A percentile compares a stretch with the other conserved stretches of the same genome.
phyloP scores from a whole-genome alignment of 352 stramenopile species.

The Aphanomyces stellatus region DNA sequence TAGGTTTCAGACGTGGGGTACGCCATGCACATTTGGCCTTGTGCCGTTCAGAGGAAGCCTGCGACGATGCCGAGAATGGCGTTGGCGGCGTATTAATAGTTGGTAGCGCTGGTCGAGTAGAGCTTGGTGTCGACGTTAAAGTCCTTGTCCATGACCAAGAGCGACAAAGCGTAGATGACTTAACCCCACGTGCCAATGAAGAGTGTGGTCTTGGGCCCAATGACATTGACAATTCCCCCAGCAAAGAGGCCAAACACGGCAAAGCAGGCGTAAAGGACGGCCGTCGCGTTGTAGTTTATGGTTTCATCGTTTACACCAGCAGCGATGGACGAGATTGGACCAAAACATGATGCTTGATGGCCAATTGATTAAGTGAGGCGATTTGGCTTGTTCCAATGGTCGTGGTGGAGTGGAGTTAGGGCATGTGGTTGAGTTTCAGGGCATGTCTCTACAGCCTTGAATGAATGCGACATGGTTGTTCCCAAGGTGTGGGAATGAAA shows the following conservation, averaged over 20 bases:
- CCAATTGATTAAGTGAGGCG: too few relatives aligned
- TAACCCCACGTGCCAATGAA: constrained; percentile 51
- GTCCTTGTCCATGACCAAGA: constrained; percentile 34
- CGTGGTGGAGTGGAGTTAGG: too few relatives aligned
- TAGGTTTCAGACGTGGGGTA: constrained; percentile 37
- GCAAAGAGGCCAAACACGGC: constrained; percentile 40
- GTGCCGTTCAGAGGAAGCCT: constrained; percentile 64
- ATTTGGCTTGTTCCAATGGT: too few relatives aligned
- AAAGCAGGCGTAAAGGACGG: constrained; percentile 56
- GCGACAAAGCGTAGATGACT: constrained; percentile 34
- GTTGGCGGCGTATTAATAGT: constrained; percentile 27
- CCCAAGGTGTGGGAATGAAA: too few relatives aligned
- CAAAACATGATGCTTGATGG: too few relatives aligned
- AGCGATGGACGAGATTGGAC: too few relatives aligned
- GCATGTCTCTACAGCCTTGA: too few relatives aligned
- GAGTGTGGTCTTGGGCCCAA: constrained; percentile 38
- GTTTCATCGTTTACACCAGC: constrained; percentile 31
- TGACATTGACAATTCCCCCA: constrained; percentile 33
- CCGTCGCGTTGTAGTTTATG: constrained; percentile 33
- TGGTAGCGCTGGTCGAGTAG: neutral
- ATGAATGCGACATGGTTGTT: too few relatives aligned
- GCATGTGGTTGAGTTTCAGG: too few relatives aligned
- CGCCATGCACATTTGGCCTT: constrained; percentile 55
- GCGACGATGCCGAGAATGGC: constrained; percentile 42
- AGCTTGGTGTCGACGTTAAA: neutral